Evolutionary conservation across 495 filamentous ascomycete species (phyloP).

Genomic region (Jackrogersella multiformis): DNA sequence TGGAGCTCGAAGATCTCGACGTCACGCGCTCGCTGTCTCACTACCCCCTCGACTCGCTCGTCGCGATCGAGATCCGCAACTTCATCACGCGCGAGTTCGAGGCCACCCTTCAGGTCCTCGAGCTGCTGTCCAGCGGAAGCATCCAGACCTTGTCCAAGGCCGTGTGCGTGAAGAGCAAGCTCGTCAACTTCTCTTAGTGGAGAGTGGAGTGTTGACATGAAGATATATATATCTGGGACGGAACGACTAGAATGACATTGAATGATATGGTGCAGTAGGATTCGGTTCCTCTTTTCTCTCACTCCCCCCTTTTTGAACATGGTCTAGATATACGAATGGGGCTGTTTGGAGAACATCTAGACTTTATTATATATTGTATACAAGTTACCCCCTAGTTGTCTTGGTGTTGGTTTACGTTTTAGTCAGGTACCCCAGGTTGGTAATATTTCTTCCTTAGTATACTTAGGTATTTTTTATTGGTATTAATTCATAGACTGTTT

Average conservation of each 20-base stretch:
- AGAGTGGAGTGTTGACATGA: background rate
- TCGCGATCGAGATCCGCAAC: constrained; percentile 64
- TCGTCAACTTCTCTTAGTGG: constrained; percentile 45
- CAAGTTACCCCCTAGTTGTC: constrained; percentile 19
- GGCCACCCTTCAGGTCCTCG: constrained; percentile 64
- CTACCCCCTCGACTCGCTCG: constrained; percentile 64
- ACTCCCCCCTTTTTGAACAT: background rate
- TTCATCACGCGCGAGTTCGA: constrained; percentile 61
- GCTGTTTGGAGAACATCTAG: constrained; percentile 12
- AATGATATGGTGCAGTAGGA: background rate
- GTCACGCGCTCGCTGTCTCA: constrained; percentile 55
- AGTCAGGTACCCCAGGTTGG: constrained; percentile 6
- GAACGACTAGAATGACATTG: constrained; percentile 12
- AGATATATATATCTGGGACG: background rate
- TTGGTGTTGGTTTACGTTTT: constrained; percentile 8
- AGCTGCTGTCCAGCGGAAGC: constrained; percentile 59
- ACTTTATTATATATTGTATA: constrained; percentile 28
- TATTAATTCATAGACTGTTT: constrained; percentile 36
- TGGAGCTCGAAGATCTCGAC: constrained; percentile 63
- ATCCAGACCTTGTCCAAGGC: constrained; percentile 59
- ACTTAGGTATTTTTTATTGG: constrained; percentile 32
- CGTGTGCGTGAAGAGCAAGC: constrained; percentile 61
- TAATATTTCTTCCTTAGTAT: constrained; percentile 33
- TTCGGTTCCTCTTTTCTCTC: background rate
- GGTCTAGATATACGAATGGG: background rate